These are phyloP conservation scores for Xylaria sp. DNA, from an alignment of 2,329 filamentous ascomycete genomes.

Conservation along the genomic window DNA sequence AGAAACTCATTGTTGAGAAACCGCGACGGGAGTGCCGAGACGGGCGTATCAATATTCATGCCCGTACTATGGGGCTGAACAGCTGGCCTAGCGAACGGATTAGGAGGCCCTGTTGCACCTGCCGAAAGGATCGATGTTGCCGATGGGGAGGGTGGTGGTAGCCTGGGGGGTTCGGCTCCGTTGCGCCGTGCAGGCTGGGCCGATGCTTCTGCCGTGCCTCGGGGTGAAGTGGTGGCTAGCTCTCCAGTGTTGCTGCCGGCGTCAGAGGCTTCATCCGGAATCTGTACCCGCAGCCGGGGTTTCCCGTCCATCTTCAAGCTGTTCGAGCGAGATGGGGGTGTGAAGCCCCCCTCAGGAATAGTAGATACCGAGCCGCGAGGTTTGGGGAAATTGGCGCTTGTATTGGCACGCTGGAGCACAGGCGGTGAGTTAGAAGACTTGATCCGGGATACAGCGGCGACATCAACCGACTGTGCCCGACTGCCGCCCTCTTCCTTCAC, in stretches of 20 bases:
- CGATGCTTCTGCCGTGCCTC: conserved; percentile 63
- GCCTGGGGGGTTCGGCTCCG: conserved; percentile 61
- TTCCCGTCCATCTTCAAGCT: conserved; percentile 69
- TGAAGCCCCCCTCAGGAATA: conserved; percentile 67
- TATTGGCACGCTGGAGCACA: conserved; percentile 55
- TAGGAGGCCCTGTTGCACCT: conserved; percentile 88
- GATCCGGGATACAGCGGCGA: conserved; percentile 59
- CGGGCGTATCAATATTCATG: conserved; percentile 77
- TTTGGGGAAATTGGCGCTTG: conserved; percentile 55
- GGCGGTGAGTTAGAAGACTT: conserved; percentile 60
- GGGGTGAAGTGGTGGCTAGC: conserved; percentile 62
- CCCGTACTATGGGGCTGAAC: conserved; percentile 67
- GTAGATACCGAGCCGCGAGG: conserved; percentile 63
- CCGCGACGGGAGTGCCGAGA: conserved; percentile 90
- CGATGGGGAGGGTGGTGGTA: conserved; percentile 92
- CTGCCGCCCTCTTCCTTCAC: conserved; percentile 47
- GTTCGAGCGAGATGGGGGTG: conserved; percentile 78
- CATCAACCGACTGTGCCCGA: conserved; percentile 70
- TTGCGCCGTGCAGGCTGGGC: conserved; percentile 58
- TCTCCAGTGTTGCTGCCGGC: conserved; percentile 74
- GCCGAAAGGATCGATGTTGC: conserved; percentile 85
- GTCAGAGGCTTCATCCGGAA: conserved; percentile 89
- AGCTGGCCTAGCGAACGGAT: conserved; percentile 89
- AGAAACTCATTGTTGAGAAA: conserved; percentile 88
- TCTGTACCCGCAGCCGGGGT: conserved; percentile 89